phyloP scores from a whole-genome alignment of 2,329 filamentous ascomycete genomes.

The Akanthomyces dipterigenus region DNA sequence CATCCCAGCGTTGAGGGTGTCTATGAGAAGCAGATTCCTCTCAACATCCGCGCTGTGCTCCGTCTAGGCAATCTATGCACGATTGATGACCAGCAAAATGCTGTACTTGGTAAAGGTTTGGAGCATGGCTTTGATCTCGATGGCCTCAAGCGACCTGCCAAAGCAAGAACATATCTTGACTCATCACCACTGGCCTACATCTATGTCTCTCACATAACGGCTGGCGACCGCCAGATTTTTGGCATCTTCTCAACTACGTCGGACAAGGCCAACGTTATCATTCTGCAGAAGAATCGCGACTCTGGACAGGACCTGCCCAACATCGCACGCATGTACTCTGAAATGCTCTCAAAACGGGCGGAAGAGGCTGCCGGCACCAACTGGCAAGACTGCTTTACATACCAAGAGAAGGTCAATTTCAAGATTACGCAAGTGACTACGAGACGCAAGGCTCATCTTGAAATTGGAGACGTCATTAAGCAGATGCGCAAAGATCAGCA shows the following conservation, averaged over 20 bases:
- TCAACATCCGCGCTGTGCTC: conserved; percentile 80
- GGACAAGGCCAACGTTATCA: conserved; percentile 75
- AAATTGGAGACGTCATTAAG: conserved; percentile 81
- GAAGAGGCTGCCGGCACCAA: conserved; percentile 61
- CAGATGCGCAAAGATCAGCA: conserved; percentile 82
- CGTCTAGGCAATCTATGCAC: conserved; percentile 87
- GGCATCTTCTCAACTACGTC: conserved; percentile 82
- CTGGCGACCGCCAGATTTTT: conserved; percentile 88
- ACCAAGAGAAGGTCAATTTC: conserved; percentile 81
- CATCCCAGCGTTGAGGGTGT: conserved; percentile 94
- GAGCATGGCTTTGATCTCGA: conserved; percentile 89
- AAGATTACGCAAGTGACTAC: conserved; percentile 84
- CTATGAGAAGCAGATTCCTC: conserved; percentile 87
- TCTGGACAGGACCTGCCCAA: conserved; percentile 79
- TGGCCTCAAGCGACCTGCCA: conserved; percentile 61
- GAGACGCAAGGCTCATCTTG: conserved; percentile 78
- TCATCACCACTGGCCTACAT: conserved; percentile 72
- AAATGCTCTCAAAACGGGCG: conserved; percentile 60
- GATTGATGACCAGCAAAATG: conserved; percentile 84
- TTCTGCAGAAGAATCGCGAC: conserved; percentile 78
- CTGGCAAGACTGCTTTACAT: conserved; percentile 76
- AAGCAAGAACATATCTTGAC: conserved; percentile 65
- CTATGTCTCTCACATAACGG: conserved; percentile 86
- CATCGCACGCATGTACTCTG: conserved; percentile 78
- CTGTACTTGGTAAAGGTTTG: conserved; percentile 84